phyloP scores from a whole-genome alignment of 441 rosid species.

The Pelargonium myrrhifolium region DNA sequence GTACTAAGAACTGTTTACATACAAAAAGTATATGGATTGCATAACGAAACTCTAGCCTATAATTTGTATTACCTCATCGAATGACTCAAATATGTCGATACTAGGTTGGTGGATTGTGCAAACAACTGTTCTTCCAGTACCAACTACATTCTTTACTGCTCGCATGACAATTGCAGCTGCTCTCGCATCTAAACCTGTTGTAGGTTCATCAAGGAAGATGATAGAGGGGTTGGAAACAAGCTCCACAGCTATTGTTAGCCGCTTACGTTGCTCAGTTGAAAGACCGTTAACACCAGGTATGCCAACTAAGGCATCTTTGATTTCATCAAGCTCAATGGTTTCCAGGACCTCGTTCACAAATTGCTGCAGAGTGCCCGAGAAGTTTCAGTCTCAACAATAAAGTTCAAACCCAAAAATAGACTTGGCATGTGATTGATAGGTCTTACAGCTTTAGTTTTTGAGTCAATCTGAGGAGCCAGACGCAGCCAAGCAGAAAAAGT shows the following conservation, averaged over 20 bases:
- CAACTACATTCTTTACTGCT: constrained; percentile 54
- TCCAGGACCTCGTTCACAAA: constrained; percentile 49
- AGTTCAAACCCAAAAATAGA: background rate
- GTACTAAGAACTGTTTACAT: background rate
- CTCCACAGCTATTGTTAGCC: constrained; percentile 58
- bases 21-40: too few species aligned
- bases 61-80: constrained; percentile 43
- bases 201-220: constrained; percentile 67
- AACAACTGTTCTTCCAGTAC: constrained; percentile 60
- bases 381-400: background rate
- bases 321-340: constrained; percentile 44
- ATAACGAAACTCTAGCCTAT: background rate
- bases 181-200: constrained; percentile 62
- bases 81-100: constrained; percentile 54
- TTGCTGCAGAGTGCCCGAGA: constrained; percentile 23
- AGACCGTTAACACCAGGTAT: constrained; percentile 41
- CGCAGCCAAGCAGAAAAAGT: constrained; percentile 56
- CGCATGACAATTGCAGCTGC: constrained; percentile 75
- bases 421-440: too few species aligned
- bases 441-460: constrained; percentile 37
- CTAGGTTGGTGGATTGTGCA: constrained; percentile 74
- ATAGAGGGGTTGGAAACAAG: constrained; percentile 64
- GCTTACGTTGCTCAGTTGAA: constrained; percentile 60
- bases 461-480: constrained; percentile 36
- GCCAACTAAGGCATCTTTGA: constrained; percentile 46